Conservation (phyloP, 1,284 basidiomycete species). For the Ganoderma lingzhi region DNA sequence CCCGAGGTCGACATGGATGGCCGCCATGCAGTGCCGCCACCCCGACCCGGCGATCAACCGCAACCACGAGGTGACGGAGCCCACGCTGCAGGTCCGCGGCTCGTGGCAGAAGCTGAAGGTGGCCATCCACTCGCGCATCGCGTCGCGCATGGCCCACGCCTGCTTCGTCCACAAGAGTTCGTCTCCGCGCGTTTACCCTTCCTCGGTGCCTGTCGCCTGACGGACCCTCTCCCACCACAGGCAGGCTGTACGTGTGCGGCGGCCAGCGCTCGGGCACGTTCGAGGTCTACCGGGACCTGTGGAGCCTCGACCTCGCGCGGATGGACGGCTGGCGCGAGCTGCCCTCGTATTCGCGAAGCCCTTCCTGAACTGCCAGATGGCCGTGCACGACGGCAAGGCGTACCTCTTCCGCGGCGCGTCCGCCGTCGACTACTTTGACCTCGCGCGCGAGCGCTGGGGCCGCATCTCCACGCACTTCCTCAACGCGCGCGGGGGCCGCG, state of each 20-base stretch:
- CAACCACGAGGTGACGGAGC: constrained; percentile 19
- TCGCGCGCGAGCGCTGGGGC: constrained; percentile 42
- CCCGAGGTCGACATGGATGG: constrained; percentile 1
- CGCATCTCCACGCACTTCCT: constrained; percentile 41
- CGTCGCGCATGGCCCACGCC: constrained; percentile 33
- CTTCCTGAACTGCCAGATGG: constrained; percentile 38
- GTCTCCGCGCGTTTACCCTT: background rate
- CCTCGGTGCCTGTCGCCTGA: background rate
- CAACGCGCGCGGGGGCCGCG: constrained; percentile 23
- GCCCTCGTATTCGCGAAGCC: constrained; percentile 35
- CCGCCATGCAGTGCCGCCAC: constrained; percentile 26
- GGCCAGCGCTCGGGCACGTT: constrained; percentile 42
- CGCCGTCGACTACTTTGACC: constrained; percentile 44
- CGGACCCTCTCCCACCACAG: constrained; percentile 27
- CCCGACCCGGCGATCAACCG: constrained; percentile 34
- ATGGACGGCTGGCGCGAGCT: constrained; percentile 44
- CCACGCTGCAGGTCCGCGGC: constrained; percentile 35
- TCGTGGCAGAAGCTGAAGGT: constrained; percentile 39
- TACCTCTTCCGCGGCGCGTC: constrained; percentile 43
- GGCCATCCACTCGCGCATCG: constrained; percentile 27
- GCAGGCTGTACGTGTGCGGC: constrained; percentile 45
- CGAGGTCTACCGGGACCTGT: constrained; percentile 43
- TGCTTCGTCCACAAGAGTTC: constrained; percentile 37
- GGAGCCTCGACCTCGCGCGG: constrained; percentile 42
- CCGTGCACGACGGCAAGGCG: constrained; percentile 42